phyloP scores from a whole-genome alignment of 208 protist genomes.

The Balamuthia mandrillaris region DNA sequence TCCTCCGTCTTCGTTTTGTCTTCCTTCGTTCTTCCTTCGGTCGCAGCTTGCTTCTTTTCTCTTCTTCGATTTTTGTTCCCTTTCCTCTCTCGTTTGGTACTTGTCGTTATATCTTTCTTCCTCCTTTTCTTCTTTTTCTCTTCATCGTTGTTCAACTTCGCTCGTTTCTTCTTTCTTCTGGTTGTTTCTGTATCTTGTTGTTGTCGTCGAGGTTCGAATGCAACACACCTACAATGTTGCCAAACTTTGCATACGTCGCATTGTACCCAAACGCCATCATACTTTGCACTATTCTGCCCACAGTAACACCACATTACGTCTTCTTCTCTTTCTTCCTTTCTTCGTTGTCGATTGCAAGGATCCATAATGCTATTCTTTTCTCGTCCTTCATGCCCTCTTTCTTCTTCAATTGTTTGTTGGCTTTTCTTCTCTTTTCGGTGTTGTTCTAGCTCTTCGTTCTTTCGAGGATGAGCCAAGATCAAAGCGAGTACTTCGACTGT shows the following conservation, averaged over 20 bases:
- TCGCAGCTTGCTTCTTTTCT: too few relatives aligned
- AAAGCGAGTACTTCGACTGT: constrained; percentile 20
- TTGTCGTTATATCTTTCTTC: too few relatives aligned
- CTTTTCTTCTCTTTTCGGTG: too few relatives aligned
- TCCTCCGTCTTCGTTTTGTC: neutral
- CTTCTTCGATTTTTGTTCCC: neutral
- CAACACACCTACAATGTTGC: neutral
- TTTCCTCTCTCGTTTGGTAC: too few relatives aligned
- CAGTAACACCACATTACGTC: constrained; percentile 32
- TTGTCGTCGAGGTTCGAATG: neutral
- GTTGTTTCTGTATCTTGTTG: neutral
- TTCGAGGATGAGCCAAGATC: neutral
- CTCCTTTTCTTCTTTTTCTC: neutral
- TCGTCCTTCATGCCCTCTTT: too few relatives aligned
- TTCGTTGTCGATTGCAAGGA: too few relatives aligned
- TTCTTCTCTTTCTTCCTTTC: too few relatives aligned
- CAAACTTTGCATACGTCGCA: constrained; percentile 1
- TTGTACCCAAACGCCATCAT: constrained; percentile 21
- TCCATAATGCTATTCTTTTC: too few relatives aligned
- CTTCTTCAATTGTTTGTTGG: too few relatives aligned
- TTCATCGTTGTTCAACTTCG: too few relatives aligned
- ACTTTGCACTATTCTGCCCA: neutral
- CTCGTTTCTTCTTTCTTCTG: too few relatives aligned
- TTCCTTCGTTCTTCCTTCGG: neutral
- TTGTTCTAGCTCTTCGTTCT: too few relatives aligned